Conservation (phyloP, 1,284 basidiomycete genomes). For the Ustilago esculenta region DNA sequence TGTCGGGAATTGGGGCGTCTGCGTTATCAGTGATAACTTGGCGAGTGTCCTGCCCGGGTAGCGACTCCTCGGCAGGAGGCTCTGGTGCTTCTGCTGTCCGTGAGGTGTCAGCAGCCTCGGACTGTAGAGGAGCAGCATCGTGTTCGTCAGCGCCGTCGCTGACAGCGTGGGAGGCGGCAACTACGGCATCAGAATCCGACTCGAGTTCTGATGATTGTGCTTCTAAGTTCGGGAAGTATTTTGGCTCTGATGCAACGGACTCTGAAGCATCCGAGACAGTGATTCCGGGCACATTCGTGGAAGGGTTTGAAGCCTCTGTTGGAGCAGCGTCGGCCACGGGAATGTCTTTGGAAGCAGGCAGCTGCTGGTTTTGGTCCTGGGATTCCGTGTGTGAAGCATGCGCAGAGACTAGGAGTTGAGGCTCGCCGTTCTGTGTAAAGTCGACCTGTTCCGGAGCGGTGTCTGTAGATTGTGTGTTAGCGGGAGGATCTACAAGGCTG, state of each 20-base stretch:
- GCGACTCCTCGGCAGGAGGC: conserved; percentile 17
- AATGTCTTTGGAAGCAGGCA: conserved; percentile 20
- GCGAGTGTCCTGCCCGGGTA: conserved; percentile 9
- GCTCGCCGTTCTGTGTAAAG: not conserved
- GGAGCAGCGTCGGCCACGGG: conserved; percentile 2
- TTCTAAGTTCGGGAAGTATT: not conserved
- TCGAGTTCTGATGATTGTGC: not conserved
- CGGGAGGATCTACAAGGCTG: conserved; percentile 27
- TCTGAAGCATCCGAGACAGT: conserved; percentile 18
- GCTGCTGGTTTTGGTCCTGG: conserved; percentile 3
- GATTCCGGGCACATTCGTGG: conserved; percentile 16
- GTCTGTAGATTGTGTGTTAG: not conserved
- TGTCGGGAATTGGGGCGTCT: conserved; percentile 4
- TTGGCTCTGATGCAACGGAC: not conserved
- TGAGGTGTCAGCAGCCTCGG: conserved; percentile 3
- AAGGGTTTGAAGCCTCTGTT: not conserved
- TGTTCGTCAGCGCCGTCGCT: not conserved
- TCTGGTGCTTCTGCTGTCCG: conserved; percentile 8
- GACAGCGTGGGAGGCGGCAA: not conserved
- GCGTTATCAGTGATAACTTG: conserved; percentile 8
- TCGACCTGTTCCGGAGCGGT: not conserved
- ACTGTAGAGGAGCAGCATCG: not conserved
- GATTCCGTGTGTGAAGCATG: not conserved
- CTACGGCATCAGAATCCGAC: not conserved
- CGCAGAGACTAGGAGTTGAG: not conserved